Conservation (phyloP, 345 rosid species). For the Turnera subulata region DNA sequence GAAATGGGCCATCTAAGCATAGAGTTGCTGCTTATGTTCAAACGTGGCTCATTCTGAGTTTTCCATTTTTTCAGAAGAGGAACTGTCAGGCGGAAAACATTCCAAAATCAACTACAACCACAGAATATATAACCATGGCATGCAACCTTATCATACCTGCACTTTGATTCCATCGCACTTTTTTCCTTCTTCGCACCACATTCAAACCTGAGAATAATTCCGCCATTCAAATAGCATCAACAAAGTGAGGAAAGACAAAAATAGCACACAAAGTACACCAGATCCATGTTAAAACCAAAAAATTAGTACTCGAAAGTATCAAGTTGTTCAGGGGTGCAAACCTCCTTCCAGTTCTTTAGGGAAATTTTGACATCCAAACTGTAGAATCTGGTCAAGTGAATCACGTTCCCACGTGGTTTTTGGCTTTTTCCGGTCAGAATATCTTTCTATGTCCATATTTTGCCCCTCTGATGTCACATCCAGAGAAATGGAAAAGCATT, state of each 20-base stretch:
- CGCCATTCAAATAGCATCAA: neutral
- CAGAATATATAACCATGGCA: too few relatives aligned
- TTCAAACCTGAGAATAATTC: constrained; percentile 26
- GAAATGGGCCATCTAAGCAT: too few relatives aligned
- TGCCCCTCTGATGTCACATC: constrained; percentile 24
- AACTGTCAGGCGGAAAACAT: too few relatives aligned
- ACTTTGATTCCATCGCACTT: constrained; percentile 42
- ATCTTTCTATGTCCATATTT: constrained; percentile 48
- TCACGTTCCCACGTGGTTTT: constrained; percentile 27
- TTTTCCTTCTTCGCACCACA: constrained; percentile 24
- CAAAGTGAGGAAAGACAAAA: neutral
- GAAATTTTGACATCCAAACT: constrained; percentile 35
- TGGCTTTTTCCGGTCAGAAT: constrained; percentile 40
- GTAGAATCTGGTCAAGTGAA: constrained; percentile 39
- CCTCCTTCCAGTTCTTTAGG: constrained; percentile 54
- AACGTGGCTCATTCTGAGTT: too few relatives aligned
- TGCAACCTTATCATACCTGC: constrained; percentile 31
- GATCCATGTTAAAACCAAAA: neutral
- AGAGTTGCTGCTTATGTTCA: too few relatives aligned
- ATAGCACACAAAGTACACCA: neutral
- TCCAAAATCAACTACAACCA: too few relatives aligned
- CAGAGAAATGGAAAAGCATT: neutral
- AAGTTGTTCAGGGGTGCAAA: constrained; percentile 11
- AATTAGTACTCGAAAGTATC: neutral
- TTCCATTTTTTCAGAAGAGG: too few relatives aligned